These are phyloP conservation scores for Fraxinus anomala DNA, from an alignment of 257 asterid genomes.

Conservation along the genomic window DNA sequence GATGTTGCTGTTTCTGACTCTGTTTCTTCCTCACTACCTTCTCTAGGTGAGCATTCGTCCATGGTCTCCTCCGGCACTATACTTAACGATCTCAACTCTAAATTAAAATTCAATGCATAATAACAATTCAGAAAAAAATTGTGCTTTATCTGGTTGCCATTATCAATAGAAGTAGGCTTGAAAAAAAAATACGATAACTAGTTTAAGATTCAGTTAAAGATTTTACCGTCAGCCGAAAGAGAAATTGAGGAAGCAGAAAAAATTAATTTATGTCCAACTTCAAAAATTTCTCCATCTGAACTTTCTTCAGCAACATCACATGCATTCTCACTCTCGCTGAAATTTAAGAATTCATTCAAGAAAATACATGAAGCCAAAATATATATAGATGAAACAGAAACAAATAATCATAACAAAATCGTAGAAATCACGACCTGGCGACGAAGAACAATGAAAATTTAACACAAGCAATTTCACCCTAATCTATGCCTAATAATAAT, in stretches of 20 bases:
- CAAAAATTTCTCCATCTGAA: conserved; percentile 52
- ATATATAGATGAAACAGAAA: neutral
- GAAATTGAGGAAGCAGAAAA: conserved; percentile 76
- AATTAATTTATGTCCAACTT: conserved; percentile 55
- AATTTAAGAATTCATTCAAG: conserved; percentile 12
- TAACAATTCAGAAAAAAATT: neutral
- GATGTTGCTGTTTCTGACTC: conserved; percentile 40
- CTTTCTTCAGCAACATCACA: conserved; percentile 44
- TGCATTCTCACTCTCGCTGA: conserved; percentile 51
- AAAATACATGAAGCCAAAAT: neutral
- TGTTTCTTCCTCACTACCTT: conserved; percentile 42
- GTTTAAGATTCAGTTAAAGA: neutral
- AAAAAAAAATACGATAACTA: conserved; percentile 7
- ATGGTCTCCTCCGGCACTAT: conserved; percentile 35
- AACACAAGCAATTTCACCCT: neutral
- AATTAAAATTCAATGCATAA: conserved; percentile 4
- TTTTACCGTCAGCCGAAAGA: conserved; percentile 70
- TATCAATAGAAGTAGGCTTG: neutral
- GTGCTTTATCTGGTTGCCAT: neutral
- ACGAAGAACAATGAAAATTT: neutral
- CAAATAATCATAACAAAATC: neutral
- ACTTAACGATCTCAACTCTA: conserved; percentile 57
- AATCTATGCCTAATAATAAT: neutral
- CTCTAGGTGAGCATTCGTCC: conserved; percentile 42
- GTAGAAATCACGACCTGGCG: neutral